Percentiles rank a stretch among this genome's conserved stretches.
Conservation (phyloP, 75 land plant genomes). For the Larix kaempferi region DNA sequence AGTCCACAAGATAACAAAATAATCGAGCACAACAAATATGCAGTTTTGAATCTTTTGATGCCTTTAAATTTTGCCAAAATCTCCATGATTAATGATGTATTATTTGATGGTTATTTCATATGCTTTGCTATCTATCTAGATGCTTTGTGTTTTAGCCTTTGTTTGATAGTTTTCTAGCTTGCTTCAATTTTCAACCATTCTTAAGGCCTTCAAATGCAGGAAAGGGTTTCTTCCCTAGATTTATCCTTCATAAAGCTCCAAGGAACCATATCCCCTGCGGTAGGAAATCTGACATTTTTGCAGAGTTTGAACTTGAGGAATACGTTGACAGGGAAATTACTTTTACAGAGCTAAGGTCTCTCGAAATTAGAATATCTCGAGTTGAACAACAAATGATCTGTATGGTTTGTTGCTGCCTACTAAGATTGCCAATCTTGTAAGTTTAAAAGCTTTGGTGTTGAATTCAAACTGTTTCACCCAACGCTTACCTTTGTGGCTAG, state of each 20-base stretch:
- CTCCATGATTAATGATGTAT: too few species aligned
- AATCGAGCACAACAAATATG: too few species aligned
- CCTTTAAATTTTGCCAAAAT: neutral
- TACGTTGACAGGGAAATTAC: conserved; percentile 43
- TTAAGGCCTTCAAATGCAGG: conserved; percentile 6
- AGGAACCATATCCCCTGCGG: conserved; percentile 29
- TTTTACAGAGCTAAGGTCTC: conserved; percentile 27
- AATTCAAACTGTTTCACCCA: conserved; percentile 23
- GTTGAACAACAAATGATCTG: conserved; percentile 30
- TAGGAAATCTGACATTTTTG: conserved; percentile 31
- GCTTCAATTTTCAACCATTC: too few species aligned
- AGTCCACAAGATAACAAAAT: neutral
- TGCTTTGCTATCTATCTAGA: too few species aligned
- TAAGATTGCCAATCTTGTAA: conserved; percentile 14
- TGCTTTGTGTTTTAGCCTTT: too few species aligned
- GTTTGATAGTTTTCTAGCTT: too few species aligned
- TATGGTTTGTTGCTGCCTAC: conserved; percentile 35
- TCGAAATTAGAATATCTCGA: conserved; percentile 22
- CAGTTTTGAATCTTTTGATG: too few species aligned
- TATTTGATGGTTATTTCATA: too few species aligned
- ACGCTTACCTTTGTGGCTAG: conserved; percentile 18
- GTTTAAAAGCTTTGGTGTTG: conserved; percentile 18
- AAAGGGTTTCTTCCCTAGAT: conserved; percentile 22
- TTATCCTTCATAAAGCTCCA: conserved; percentile 16
- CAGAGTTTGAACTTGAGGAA: conserved; percentile 39